Base-by-base conservation (phyloP, 805 yeast genomes). In the Candida pseudoglaebosa region DNA sequence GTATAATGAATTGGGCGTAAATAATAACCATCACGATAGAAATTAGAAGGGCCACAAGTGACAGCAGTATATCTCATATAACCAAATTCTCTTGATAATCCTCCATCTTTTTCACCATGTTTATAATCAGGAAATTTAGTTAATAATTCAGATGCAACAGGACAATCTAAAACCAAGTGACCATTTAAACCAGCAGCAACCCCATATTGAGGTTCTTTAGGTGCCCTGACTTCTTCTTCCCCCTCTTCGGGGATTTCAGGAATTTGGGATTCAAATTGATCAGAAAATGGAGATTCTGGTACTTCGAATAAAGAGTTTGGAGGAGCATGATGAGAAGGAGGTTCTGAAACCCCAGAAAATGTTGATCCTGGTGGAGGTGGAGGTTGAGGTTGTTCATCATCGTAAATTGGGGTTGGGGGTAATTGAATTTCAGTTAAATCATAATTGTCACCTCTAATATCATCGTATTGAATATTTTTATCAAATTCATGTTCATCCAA, bases 41-140 rank as follows among this genome's bases (percentile, higher is more conserved):
- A 80, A 42, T 80, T 79, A 32, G 79, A 79, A 4, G 85, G 85
- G n/a, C 82, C 84, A 52, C 80, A 75, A 1, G 84, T 79, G 5
- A 80, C 85, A 3, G 85, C 85, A 1, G 73, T 65, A 54, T 78
- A 78, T 46, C 82, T 59, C 78, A 78, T 67, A 49, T 75, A 80
- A 12, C 78, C 67, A 55, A 78, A 78, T 54, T 78, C 84, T 52
- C 74, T 52, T n/a, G 66, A 56, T 40, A 67, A 57, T 1, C 71
- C 73, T 3, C 70, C 70, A 42, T 65, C 71, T 31, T 58, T 59
- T 13, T 48, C 52, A 5, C 41, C 54, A 2, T 59, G 48, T 17
- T 54, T 49, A 41, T 64, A 67, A 44, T 66, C 71, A 9, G 69
- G 71, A 41, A 65, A 67, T 42, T 67, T 68, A 13, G 65, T 48